These are phyloP conservation scores for Leptodontidium sp. DNA, from an alignment of 2,329 filamentous ascomycete species.

Conservation along the genomic window DNA sequence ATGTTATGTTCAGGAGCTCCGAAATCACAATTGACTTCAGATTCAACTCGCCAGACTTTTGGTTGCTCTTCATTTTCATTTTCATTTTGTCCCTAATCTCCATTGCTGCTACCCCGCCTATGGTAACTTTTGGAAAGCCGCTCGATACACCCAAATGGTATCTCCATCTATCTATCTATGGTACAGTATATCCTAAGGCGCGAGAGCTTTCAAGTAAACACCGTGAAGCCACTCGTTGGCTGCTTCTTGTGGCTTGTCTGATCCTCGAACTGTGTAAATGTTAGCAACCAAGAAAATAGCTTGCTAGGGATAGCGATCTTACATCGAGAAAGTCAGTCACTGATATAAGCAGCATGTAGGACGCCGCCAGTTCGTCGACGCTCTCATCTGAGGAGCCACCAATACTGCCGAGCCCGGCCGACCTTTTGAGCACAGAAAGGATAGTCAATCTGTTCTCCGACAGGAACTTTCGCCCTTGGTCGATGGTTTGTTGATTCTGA, in stretches of 20 bases:
- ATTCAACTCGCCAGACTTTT: background rate
- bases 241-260: constrained; percentile 39
- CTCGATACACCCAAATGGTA: background rate
- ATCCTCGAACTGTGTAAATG: constrained; percentile 51
- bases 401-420: constrained; percentile 75
- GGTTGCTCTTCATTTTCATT: background rate
- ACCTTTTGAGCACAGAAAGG: constrained; percentile 88
- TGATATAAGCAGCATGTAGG: constrained; percentile 82
- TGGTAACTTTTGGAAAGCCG: constrained; percentile 3
- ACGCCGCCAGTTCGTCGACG: constrained; percentile 81
- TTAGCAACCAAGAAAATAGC: constrained; percentile 22
- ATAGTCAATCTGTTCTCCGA: constrained; percentile 84
- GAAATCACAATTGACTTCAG: no score
- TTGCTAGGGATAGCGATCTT: constrained; percentile 46
- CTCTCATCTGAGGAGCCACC: constrained; percentile 60
- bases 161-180: constrained; percentile 28
- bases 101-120: background rate
- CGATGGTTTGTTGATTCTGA: constrained; percentile 76
- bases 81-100: background rate
- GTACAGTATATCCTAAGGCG: constrained; percentile 27
- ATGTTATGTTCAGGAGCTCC: no score
- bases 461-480: constrained; percentile 82
- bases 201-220: constrained; percentile 33
- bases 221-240: constrained; percentile 38
- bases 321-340: constrained; percentile 89